Conservation (phyloP, 176 grass and related monocot genomes). For the Phragmites australis region DNA sequence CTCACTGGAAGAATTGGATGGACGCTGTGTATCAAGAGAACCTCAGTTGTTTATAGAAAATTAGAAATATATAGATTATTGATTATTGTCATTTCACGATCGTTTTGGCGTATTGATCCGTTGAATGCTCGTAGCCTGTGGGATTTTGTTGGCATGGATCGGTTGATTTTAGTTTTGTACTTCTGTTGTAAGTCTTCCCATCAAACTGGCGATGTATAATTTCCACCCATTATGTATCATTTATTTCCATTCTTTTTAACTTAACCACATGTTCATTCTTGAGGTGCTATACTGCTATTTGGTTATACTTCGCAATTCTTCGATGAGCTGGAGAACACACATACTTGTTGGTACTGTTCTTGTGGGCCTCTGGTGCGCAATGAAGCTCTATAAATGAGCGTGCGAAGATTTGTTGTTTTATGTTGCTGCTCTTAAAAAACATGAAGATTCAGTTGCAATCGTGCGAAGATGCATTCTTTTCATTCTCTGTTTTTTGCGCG, state of each 20-base stretch:
- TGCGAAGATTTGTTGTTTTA: background rate
- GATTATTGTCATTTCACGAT: conserved; percentile 31
- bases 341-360: conserved; percentile 29
- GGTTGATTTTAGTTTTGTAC: conserved; percentile 39
- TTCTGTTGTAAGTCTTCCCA: conserved; percentile 37
- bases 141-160: conserved; percentile 52
- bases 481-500: background rate
- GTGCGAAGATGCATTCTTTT: background rate
- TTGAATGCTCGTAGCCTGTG: conserved; percentile 38
- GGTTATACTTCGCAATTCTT: conserved; percentile 7
- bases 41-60: conserved; percentile 62
- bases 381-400: background rate
- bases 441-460: background rate
- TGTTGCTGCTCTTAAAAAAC: background rate
- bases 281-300: background rate
- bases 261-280: background rate
- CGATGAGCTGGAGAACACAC: background rate
- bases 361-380: background rate
- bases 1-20: conserved; percentile 24
- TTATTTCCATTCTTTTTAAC: conserved; percentile 40
- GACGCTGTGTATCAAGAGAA: conserved; percentile 49
- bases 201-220: conserved; percentile 45
- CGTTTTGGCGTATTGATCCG: conserved; percentile 49
- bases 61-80: conserved; percentile 53
- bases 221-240: conserved; percentile 41